Conservation (phyloP, 2,329 filamentous ascomycete genomes). For the Penicillium sp. region DNA sequence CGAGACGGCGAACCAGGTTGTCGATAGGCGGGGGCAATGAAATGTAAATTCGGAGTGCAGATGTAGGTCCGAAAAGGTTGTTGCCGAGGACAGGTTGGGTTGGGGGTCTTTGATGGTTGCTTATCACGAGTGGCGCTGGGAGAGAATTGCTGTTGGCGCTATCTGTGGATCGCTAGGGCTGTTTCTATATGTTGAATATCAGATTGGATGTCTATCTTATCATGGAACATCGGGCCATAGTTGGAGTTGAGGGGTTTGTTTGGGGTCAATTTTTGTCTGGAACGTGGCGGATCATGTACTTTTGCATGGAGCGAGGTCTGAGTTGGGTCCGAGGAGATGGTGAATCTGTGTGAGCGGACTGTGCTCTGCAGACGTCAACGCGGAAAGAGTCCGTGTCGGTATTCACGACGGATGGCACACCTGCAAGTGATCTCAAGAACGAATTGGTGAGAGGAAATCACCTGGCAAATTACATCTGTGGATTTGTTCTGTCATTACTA, state of each 20-base stretch:
- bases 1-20: background rate
- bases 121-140: background rate
- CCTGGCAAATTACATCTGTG: too few species aligned
- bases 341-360: background rate
- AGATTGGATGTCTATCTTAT: background rate
- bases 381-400: background rate
- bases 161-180: background rate
- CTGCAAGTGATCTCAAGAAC: background rate
- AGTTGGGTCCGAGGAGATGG: too few species aligned
- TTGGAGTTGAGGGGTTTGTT: background rate
- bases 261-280: background rate
- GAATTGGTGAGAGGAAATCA: too few species aligned
- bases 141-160: background rate
- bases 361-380: background rate
- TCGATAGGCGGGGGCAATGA: background rate
- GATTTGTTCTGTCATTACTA: too few species aligned
- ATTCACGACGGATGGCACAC: background rate
- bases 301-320: too few species aligned
- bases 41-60: background rate
- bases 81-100: conserved; percentile 4
- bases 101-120: background rate
- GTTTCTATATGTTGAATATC: background rate
- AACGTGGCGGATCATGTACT: background rate
- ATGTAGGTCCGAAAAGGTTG: conserved; percentile 1
- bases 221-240: background rate